Evolutionary conservation across 106 monocot genomes (phyloP).

Genomic region (Posidonia australis): DNA sequence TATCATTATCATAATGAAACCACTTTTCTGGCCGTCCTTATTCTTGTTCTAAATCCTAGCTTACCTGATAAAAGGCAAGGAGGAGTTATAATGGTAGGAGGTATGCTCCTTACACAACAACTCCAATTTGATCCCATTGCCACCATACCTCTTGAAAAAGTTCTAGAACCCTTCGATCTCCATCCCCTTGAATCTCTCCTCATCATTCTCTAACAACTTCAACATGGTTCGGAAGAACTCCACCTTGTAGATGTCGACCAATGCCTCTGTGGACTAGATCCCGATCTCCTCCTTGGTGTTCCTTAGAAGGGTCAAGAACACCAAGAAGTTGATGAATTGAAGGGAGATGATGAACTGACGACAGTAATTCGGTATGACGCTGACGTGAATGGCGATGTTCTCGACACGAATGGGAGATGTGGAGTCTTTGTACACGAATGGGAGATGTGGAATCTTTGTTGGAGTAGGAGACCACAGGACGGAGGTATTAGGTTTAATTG

Average conservation of each 20-base stretch:
- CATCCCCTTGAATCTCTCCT: conserved; percentile 4
- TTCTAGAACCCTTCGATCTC: neutral
- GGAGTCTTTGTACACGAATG: no score
- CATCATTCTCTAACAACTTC: conserved; percentile 3
- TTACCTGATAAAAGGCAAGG: no score
- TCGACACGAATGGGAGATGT: neutral
- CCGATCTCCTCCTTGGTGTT: conserved; percentile 18
- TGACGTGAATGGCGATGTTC: conserved; percentile 10
- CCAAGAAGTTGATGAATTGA: conserved; percentile 11
- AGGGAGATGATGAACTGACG: conserved; percentile 15
- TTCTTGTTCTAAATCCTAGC: no score
- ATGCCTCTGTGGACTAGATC: neutral
- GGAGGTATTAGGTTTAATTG: no score
- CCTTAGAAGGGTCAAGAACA: conserved; percentile 9
- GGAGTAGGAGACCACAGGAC: neutral
- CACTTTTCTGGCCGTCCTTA: no score
- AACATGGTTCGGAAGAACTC: conserved; percentile 6
- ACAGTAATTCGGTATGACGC: no score
- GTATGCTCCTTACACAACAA: no score
- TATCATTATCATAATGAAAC: no score
- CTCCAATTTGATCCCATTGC: no score
- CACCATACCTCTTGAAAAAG: no score
- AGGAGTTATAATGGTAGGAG: no score
- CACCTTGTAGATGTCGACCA: conserved; percentile 5
- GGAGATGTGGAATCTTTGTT: no score